These are phyloP conservation scores for Cryptosporidium tyzzeri DNA, from an alignment of 169 alveolate genomes.

Conservation along the genomic window DNA sequence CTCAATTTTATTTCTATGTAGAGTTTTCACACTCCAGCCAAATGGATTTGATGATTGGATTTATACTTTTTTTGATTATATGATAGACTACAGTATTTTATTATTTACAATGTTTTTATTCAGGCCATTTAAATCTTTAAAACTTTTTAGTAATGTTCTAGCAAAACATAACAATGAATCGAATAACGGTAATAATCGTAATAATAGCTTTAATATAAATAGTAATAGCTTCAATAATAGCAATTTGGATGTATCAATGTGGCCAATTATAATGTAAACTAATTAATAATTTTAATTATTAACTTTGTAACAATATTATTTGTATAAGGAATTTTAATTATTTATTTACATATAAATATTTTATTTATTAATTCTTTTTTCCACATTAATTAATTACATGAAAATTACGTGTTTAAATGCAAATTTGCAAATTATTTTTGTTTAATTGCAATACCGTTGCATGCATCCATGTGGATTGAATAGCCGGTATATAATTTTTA, in stretches of 20 bases:
- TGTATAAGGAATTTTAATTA: background rate
- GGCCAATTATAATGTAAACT: constrained; percentile 35
- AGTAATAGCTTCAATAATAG: background rate
- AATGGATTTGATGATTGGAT: constrained; percentile 73
- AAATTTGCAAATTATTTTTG: background rate
- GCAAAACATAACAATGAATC: background rate
- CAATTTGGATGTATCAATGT: constrained; percentile 55
- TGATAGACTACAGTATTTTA: constrained; percentile 22
- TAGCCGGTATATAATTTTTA: constrained; percentile 21
- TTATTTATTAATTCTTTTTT: background rate
- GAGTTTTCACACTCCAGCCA: constrained; percentile 35
- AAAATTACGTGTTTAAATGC: constrained; percentile 1
- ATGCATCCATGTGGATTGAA: constrained; percentile 12
- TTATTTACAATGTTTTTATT: background rate
- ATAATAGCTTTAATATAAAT: background rate
- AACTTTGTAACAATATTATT: background rate
- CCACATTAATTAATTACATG: background rate
- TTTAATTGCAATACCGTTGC: constrained; percentile 1
- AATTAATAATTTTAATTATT: background rate
- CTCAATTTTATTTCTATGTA: constrained; percentile 34
- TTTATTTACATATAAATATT: background rate
- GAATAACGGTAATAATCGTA: background rate
- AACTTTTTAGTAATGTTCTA: constrained; percentile 14
- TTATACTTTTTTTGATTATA: constrained; percentile 25
- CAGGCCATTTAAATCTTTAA: constrained; percentile 42